phyloP scores from a whole-genome alignment of 495 filamentous ascomycete species.

The Parmelia sp. region DNA sequence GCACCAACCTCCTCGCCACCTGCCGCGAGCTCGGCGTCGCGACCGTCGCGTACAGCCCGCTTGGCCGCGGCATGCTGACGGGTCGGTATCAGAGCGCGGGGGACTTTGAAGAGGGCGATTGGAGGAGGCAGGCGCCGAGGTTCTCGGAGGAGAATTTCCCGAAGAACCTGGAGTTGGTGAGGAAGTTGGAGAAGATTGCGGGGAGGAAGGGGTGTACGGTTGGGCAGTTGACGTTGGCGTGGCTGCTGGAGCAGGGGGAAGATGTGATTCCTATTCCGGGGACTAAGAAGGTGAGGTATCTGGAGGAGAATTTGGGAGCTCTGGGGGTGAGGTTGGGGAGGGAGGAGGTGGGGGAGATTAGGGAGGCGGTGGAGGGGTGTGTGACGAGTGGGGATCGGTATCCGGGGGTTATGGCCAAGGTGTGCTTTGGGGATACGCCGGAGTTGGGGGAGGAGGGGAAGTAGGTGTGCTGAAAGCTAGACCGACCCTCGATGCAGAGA shows the following conservation, averaged over 20 bases:
- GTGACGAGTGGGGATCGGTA: conserved; percentile 37
- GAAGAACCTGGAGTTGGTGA: conserved; percentile 40
- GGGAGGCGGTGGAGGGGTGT: conserved; percentile 34
- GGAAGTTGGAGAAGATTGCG: conserved; percentile 37
- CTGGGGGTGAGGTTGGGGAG: conserved; percentile 41
- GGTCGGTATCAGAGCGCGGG: conserved; percentile 29
- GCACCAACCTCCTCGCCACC: conserved; percentile 44
- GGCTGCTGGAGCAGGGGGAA: conserved; percentile 45
- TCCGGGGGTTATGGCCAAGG: conserved; percentile 17
- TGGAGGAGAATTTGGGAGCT: conserved; percentile 51
- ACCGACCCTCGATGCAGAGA: too few relatives aligned
- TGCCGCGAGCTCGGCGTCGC: conserved; percentile 42
- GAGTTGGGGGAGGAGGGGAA: background rate
- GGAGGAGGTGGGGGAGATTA: conserved; percentile 43
- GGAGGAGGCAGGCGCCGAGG: conserved; percentile 38
- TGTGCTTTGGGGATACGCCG: conserved; percentile 19
- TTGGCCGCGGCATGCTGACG: conserved; percentile 43
- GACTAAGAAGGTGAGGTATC: conserved; percentile 45
- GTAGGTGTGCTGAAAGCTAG: background rate
- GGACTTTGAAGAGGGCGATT: conserved; percentile 31
- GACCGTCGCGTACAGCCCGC: conserved; percentile 40
- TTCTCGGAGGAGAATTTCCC: conserved; percentile 46
- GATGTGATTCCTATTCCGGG: conserved; percentile 53
- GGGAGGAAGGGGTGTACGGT: conserved; percentile 40
- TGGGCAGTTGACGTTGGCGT: conserved; percentile 44